Conservation (phyloP, 2,329 filamentous ascomycete species). For the Botryotinia globosa region DNA sequence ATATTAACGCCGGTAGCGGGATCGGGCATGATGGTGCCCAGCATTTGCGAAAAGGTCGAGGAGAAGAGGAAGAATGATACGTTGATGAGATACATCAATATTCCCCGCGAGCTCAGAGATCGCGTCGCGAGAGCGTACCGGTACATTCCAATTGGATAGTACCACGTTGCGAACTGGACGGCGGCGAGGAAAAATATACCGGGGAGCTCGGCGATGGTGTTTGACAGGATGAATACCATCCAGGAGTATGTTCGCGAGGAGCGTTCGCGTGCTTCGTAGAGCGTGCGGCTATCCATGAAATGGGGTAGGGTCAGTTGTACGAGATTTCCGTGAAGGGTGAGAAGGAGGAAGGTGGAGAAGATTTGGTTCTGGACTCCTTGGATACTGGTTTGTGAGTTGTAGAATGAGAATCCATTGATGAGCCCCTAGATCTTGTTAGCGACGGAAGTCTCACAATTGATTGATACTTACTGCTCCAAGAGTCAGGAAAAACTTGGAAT, state of each 20-base stretch:
- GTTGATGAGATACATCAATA: neutral
- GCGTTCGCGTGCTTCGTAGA: neutral
- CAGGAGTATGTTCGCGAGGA: constrained; percentile 34
- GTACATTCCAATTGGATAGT: constrained; percentile 80
- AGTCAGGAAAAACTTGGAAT: constrained; percentile 24
- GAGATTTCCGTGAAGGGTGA: constrained; percentile 36
- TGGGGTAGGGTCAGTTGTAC: constrained; percentile 64
- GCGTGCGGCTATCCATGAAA: constrained; percentile 44
- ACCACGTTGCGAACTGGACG: constrained; percentile 54
- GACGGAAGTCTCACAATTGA: neutral
- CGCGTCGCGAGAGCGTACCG: constrained; percentile 45
- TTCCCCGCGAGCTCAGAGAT: constrained; percentile 43
- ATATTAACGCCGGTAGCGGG: neutral
- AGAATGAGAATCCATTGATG: constrained; percentile 3
- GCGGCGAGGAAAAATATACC: constrained; percentile 64
- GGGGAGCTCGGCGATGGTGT: constrained; percentile 78
- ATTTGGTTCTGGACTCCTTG: constrained; percentile 51
- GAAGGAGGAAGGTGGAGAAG: constrained; percentile 59
- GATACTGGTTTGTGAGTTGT: neutral
- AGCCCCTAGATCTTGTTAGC: neutral
- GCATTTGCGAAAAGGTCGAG: neutral
- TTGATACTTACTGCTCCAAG: neutral
- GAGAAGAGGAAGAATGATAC: neutral
- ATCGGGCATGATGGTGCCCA: neutral
- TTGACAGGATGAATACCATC: constrained; percentile 20